Conservation (phyloP, 441 rosid species). For the Heliophila coronopifolia region DNA sequence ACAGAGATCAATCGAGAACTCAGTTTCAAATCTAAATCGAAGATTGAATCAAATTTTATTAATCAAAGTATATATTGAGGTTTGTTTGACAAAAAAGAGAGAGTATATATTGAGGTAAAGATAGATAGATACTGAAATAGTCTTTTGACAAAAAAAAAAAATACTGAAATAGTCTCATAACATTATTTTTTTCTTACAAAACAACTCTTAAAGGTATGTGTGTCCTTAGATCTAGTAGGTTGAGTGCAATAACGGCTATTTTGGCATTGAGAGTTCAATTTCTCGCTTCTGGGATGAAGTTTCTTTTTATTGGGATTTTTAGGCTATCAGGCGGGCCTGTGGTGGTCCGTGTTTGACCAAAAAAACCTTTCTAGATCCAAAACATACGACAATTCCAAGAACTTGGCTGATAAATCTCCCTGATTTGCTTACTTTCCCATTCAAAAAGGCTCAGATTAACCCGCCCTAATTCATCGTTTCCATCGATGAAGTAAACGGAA, state of each 20-base stretch:
- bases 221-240: too few relatives aligned
- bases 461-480: background rate
- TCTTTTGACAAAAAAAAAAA: background rate
- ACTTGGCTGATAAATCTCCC: background rate
- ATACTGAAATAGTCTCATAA: too few relatives aligned
- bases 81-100: too few relatives aligned
- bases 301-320: background rate
- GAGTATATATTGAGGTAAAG: background rate
- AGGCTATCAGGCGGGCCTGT: background rate
- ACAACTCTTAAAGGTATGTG: background rate
- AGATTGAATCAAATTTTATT: too few relatives aligned
- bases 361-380: too few relatives aligned
- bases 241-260: too few relatives aligned
- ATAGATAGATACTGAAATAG: background rate
- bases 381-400: constrained; percentile 16
- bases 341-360: background rate
- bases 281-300: background rate
- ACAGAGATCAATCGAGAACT: too few relatives aligned
- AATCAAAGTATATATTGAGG: too few relatives aligned
- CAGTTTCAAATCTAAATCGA: too few relatives aligned
- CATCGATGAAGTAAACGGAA: constrained; percentile 17
- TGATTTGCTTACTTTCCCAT: constrained; percentile 12
- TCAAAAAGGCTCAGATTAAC: constrained; percentile 20
- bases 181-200: too few relatives aligned
- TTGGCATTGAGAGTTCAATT: too few relatives aligned